These are phyloP conservation scores for Davidsoniella eucalypti DNA, from an alignment of 2,329 filamentous ascomycete genomes.

Conservation along the genomic window DNA sequence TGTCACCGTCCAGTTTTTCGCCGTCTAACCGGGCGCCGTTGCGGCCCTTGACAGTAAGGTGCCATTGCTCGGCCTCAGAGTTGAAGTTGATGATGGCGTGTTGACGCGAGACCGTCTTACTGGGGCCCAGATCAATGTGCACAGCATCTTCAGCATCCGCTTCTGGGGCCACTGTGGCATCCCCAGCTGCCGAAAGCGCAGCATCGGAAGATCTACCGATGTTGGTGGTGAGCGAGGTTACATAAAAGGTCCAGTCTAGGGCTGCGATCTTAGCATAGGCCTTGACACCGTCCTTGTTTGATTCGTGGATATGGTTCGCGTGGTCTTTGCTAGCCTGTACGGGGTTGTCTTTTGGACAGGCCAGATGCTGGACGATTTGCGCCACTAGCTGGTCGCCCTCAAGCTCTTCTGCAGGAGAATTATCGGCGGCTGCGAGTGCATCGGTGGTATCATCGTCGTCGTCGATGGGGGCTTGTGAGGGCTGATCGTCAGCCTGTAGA, in stretches of 20 bases:
- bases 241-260: slow-evolving; percentile 71
- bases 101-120: slow-evolving; percentile 63
- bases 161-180: neutral
- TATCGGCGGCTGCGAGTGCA: slow-evolving; percentile 27
- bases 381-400: slow-evolving; percentile 41
- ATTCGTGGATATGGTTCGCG: slow-evolving; percentile 46
- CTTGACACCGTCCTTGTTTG: slow-evolving; percentile 43
- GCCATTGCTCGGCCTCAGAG: slow-evolving; percentile 55
- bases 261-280: slow-evolving; percentile 74
- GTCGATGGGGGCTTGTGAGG: slow-evolving; percentile 13
- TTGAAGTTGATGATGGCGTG: slow-evolving; percentile 64
- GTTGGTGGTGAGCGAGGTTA: slow-evolving; percentile 56
- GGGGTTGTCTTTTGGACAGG: slow-evolving; percentile 24
- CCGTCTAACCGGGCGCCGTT: slow-evolving; percentile 84
- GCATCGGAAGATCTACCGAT: slow-evolving; percentile 43
- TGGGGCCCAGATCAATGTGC: slow-evolving; percentile 78
- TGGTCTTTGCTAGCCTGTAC: slow-evolving; percentile 47
- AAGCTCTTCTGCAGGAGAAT: slow-evolving; percentile 23
- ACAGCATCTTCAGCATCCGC: slow-evolving; percentile 34
- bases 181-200: slow-evolving; percentile 23
- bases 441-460: slow-evolving; percentile 29
- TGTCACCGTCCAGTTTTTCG: slow-evolving; percentile 15
- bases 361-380: slow-evolving; percentile 36
- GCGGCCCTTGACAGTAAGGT: slow-evolving; percentile 71
- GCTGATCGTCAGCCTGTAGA: slow-evolving; percentile 23